phyloP scores from a whole-genome alignment of 129 eudicot genomes.

The Oenanthe sinensis region DNA sequence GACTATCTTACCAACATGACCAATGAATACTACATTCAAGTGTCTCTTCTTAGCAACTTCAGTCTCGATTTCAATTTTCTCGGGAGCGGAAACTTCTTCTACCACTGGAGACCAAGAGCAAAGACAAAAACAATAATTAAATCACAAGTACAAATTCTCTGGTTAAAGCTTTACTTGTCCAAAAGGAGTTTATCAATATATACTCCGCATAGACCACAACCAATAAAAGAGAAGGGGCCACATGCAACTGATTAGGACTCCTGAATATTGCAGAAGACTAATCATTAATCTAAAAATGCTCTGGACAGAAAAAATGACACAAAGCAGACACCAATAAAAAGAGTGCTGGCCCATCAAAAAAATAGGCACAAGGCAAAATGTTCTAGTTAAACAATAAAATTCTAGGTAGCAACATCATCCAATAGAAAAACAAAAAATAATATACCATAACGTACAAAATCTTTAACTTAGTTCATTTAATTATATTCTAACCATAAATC shows the following conservation, averaged over 20 bases:
- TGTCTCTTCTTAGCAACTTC: conserved; percentile 62
- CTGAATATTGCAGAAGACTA: background rate
- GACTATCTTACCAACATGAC: conserved; percentile 64
- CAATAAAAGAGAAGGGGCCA: background rate
- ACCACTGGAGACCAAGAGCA: conserved; percentile 21
- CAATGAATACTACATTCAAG: conserved; percentile 87
- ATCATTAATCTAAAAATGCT: background rate
- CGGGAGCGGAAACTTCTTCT: conserved; percentile 32
- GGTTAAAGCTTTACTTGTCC: background rate
- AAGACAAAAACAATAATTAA: conserved; percentile 8
- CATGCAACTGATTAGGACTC: background rate
- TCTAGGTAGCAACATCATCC: background rate
- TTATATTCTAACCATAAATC: background rate
- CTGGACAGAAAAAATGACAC: background rate
- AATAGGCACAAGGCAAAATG: background rate
- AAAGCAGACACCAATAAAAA: background rate
- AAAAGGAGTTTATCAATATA: background rate
- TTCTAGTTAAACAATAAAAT: background rate
- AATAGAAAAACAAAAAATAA: background rate
- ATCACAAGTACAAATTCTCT: background rate
- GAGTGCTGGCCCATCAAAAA: background rate
- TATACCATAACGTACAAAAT: background rate
- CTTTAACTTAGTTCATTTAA: background rate
- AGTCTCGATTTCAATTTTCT: conserved; percentile 32
- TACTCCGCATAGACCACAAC: background rate